Conservation (phyloP, 306 rosid species). For the Aeschynomene evenia region DNA sequence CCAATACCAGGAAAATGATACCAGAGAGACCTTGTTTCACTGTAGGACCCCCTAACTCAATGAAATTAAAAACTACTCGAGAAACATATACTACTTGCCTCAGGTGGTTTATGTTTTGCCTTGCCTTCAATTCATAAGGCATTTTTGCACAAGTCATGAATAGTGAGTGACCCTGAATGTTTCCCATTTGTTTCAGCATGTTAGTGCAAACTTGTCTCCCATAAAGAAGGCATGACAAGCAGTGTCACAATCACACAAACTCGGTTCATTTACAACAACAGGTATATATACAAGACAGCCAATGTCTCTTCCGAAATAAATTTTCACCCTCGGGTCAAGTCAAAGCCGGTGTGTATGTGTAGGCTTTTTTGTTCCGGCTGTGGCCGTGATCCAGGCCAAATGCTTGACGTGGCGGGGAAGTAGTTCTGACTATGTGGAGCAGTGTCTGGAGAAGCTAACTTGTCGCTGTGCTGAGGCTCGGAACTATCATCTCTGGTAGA, state of each 20-base stretch:
- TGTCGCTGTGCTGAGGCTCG: slow-evolving; percentile 47
- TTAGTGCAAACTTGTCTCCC: slow-evolving; percentile 50
- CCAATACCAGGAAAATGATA: too few species aligned
- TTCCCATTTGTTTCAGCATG: slow-evolving; percentile 52
- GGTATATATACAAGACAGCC: slow-evolving; percentile 65
- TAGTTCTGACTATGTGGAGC: slow-evolving; percentile 60
- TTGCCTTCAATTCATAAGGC: not conserved
- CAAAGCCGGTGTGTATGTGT: slow-evolving; percentile 68
- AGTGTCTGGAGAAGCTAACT: slow-evolving; percentile 52
- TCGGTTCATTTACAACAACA: slow-evolving; percentile 75
- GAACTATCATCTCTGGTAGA: slow-evolving; percentile 47
- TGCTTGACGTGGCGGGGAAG: slow-evolving; percentile 48
- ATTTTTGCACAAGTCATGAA: slow-evolving; percentile 17
- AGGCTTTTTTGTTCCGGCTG: slow-evolving; percentile 47
- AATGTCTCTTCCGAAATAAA: slow-evolving; percentile 43
- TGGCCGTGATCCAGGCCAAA: slow-evolving; percentile 72
- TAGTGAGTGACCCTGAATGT: slow-evolving; percentile 24
- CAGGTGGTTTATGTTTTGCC: not conserved
- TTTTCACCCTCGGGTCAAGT: slow-evolving; percentile 81
- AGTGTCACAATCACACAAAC: slow-evolving; percentile 49
- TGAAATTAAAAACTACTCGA: not conserved
- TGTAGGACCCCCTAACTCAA: too few species aligned
- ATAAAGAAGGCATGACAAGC: slow-evolving; percentile 28
- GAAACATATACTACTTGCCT: not conserved
- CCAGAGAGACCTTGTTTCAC: too few species aligned